Evolutionary conservation across 441 rosid genomes (phyloP), one percentile per base, ranked within the genome.

Genomic region (Breynia disticha): DNA sequence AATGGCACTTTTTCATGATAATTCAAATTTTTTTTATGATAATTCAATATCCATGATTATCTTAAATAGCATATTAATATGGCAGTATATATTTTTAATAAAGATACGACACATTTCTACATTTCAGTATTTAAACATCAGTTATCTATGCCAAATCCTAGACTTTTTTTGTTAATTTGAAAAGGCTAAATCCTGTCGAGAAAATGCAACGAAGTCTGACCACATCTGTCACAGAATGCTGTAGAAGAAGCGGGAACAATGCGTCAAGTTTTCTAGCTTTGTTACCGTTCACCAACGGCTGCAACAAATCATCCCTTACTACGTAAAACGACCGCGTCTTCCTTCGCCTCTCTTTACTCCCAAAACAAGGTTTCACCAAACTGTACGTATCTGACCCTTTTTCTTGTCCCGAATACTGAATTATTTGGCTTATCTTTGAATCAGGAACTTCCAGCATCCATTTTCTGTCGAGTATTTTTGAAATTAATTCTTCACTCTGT

Each of bases 191-290:
- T n/a, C n/a, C n/a, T n/a, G n/a, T n/a, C n/a, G n/a, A 39, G 4
- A 14, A 8, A 52, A 52, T 52, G 16, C n/a, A 16, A 20, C 5
- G 17, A 16, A 5, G 13, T 48, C 90, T 84, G 61, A 90, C 98
- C 94, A 85, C 77, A 68, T 87, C 95, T 24, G 98, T 86, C 15
- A 87, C 81, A 0, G 66, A 62, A 59, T 75, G 73, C 67, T 80
- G 78, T 54, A 66, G 62, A 37, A 91, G 71, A 46, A 87, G 81
- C 24, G 87, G 94, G 61, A 91, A 65, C 60, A 91, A 51, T 14
- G 78, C 96, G 55, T 91, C 98, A 43, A 87, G 72, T 72, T 91
- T 91, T 68, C 98, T 82, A 10, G 94, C 94, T 69, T 91, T 87
- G 66, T 87, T 91, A 61, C 96, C 96, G 69, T 86, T 87, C 16